Conservation (phyloP, 495 filamentous ascomycete species). For the Tuber melanosporum region DNA sequence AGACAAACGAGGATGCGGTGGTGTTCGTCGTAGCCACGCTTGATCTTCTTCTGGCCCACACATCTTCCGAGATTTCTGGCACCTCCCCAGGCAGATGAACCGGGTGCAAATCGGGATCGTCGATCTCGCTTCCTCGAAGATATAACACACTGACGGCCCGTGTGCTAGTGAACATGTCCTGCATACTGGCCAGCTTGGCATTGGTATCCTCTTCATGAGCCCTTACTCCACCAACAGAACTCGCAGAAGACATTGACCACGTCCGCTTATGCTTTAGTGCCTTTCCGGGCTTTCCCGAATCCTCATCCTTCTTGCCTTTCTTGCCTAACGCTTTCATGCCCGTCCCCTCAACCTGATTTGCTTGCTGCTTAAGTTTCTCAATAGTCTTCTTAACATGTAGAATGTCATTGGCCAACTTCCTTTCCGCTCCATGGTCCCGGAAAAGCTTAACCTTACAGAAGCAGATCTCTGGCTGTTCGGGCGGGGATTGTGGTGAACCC, state of each 20-base stretch:
- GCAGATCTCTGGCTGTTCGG: conserved; percentile 60
- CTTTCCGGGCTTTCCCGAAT: conserved; percentile 60
- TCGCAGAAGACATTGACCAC: conserved; percentile 90
- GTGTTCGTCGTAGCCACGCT: conserved; percentile 44
- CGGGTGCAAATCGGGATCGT: conserved; percentile 84
- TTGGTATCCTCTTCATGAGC: conserved; percentile 83
- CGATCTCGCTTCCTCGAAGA: conserved; percentile 71
- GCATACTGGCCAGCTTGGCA: conserved; percentile 69
- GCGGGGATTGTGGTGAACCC: conserved; percentile 45
- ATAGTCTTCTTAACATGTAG: conserved; percentile 89
- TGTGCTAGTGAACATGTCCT: conserved; percentile 95
- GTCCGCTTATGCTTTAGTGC: conserved; percentile 83
- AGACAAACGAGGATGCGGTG: conserved; percentile 59
- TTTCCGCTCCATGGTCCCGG: conserved; percentile 90
- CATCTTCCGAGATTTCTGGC: conserved; percentile 48
- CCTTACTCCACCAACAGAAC: conserved; percentile 56
- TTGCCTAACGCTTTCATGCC: conserved; percentile 86
- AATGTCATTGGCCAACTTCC: conserved; percentile 91
- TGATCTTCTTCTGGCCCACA: conserved; percentile 40
- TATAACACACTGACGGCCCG: conserved; percentile 76
- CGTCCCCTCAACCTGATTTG: conserved; percentile 69
- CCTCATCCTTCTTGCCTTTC: conserved; percentile 69
- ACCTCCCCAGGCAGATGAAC: conserved; percentile 67
- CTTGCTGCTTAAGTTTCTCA: conserved; percentile 87
- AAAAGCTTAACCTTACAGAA: conserved; percentile 97